Evolutionary conservation across 1,284 basidiomycete species (phyloP), one percentile per base, ranked within the genome.

Genomic region (Polyporus tsugae): DNA sequence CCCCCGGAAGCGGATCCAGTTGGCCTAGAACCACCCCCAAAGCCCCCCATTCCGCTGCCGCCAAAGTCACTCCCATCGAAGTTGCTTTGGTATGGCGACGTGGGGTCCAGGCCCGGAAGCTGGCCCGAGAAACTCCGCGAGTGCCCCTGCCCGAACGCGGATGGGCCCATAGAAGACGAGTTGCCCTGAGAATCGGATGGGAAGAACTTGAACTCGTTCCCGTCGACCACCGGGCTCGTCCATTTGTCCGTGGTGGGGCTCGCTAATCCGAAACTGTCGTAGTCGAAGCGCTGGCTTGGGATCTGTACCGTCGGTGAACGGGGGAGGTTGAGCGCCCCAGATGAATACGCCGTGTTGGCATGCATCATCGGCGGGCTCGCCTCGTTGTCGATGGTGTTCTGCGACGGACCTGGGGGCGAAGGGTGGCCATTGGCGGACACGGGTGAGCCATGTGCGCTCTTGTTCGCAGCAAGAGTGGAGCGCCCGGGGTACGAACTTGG

Each of bases 391-490:
- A 72, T 63, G 41, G 65, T 52, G 17, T 59, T 13, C 79, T 66
- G 80, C 9, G 81, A 79, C 33, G 87, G 82, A 74, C 87, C 87
- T 4, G 87, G 81, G 29, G 91, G 91, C 1, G 91, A 93, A 6
- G 91, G 89, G 29, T 90, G 80, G 78, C 80, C 78, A 67, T 89
- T 89, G 15, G 82, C 86, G n/a, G 91, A 93, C 6, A 86, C 86
- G 1, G 92, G 91, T 19, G 91, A 93, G 75, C 91, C 89, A 73
- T 92, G 90, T n/a, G 88, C 82, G 75, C 90, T 92, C 44, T 82
- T 75, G 65, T 78, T 83, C n/a, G 86, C 82, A 74, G 89, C 91
- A 36, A 83, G 76, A 65, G 79, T 83, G 41, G 80, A 75, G 35
- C 78, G 78, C 60, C 78, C 78, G 60, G 79, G 78, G 72, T 80